phyloP scores from a whole-genome alignment of 1,284 basidiomycete species.

The Neolentinus lepideus region DNA sequence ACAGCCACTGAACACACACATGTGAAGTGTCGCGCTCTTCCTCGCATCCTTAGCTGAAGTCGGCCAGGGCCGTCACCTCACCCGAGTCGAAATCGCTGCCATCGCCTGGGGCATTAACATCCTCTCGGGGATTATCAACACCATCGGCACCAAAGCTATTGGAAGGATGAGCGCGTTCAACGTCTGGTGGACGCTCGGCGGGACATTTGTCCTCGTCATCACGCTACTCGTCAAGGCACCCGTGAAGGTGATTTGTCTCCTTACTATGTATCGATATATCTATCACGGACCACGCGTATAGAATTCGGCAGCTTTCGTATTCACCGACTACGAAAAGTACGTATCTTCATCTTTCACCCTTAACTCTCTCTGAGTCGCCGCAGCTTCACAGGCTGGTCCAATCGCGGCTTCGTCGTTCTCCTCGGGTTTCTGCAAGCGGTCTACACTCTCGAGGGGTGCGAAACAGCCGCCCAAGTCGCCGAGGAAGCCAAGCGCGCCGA shows the following conservation, averaged over 20 bases:
- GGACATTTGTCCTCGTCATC: constrained; percentile 50
- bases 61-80: constrained; percentile 35
- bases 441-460: constrained; percentile 57
- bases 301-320: constrained; percentile 49
- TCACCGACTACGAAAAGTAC: constrained; percentile 52
- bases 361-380: background rate
- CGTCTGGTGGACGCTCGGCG: constrained; percentile 57
- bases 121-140: constrained; percentile 41
- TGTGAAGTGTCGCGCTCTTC: constrained; percentile 42
- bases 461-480: constrained; percentile 56
- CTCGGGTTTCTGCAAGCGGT: constrained; percentile 58
- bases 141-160: constrained; percentile 38
- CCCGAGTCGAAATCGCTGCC: constrained; percentile 41
- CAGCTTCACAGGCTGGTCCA: constrained; percentile 51
- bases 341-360: constrained; percentile 3
- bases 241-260: constrained; percentile 29
- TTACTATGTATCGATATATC: background rate
- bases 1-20: background rate
- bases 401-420: constrained; percentile 48
- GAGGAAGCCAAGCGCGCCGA: constrained; percentile 54
- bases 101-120: constrained; percentile 57
- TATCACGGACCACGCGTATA: constrained; percentile 11
- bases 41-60: constrained; percentile 49
- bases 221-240: constrained; percentile 50
- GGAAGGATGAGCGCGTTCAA: constrained; percentile 49